Percentiles rank a stretch among this genome's conserved stretches.
These are phyloP conservation scores for Yamadazyma philogaea DNA, from an alignment of 805 yeast genomes.

Conservation along the genomic window DNA sequence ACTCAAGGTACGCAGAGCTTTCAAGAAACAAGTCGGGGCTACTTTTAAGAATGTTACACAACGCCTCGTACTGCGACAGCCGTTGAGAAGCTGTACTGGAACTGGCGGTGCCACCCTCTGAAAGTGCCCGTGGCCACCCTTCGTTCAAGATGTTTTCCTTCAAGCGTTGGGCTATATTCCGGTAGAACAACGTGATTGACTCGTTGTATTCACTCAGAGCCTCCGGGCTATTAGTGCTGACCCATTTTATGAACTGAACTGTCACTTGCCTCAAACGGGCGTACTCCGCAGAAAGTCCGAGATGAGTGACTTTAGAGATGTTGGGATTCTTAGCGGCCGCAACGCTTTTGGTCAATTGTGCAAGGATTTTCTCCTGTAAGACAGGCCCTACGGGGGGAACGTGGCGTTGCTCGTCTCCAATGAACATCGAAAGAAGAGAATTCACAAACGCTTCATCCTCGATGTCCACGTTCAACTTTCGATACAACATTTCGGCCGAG, in stretches of 20 bases:
- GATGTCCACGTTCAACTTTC: conserved; percentile 49
- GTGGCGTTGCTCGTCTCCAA: conserved; percentile 40
- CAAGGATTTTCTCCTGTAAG: conserved; percentile 56
- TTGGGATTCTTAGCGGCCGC: conserved; percentile 41
- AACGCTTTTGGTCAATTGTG: conserved; percentile 50
- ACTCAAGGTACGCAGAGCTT: conserved; percentile 55
- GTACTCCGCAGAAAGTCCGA: conserved; percentile 59
- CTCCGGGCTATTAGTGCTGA: conserved; percentile 25
- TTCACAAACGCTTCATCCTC: conserved; percentile 47
- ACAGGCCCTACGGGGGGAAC: conserved; percentile 53
- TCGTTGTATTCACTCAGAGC: conserved; percentile 12
- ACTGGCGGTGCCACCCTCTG: conserved; percentile 33
- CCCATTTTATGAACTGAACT: conserved; percentile 64
- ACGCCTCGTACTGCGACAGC: conserved; percentile 69
- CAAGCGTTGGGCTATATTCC: conserved; percentile 49
- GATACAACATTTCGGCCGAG: conserved; percentile 48
- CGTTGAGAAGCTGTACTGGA: conserved; percentile 44
- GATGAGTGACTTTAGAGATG: conserved; percentile 49
- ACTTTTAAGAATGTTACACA: conserved; percentile 61
- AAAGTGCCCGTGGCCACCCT: conserved; percentile 56
- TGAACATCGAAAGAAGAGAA: conserved; percentile 45
- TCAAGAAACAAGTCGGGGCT: conserved; percentile 38
- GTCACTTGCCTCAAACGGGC: conserved; percentile 53
- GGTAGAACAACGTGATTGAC: conserved; percentile 29
- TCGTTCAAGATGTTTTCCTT: conserved; percentile 50